Evolutionary conservation across 2,329 filamentous ascomycete genomes (phyloP).

Genomic region (Aspergillus sp.): DNA sequence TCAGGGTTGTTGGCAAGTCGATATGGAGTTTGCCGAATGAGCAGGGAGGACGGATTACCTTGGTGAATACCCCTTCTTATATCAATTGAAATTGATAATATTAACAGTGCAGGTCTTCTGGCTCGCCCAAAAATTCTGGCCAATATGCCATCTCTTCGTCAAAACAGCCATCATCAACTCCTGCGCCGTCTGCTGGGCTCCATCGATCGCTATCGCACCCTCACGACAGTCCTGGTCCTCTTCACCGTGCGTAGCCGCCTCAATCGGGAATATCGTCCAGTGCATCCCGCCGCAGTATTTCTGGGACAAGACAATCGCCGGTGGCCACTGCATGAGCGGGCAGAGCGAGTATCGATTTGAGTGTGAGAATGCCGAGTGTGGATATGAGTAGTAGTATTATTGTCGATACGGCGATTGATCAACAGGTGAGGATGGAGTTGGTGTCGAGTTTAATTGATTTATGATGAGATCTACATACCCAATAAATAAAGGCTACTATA

Average conservation of each 20-base stretch:
- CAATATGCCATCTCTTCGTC: constrained; percentile 5
- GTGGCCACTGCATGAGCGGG: constrained; percentile 6
- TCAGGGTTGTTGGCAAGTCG: constrained; percentile 6
- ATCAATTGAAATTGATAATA: too few species aligned
- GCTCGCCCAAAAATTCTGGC: constrained; percentile 12
- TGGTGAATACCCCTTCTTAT: constrained; percentile 1
- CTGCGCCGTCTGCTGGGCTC: constrained; percentile 7
- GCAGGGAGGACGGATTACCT: constrained; percentile 5
- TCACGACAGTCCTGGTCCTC: constrained; percentile 4
- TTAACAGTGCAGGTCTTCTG: constrained; percentile 1
- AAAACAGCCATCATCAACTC: constrained; percentile 9
- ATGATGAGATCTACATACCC: too few species aligned
- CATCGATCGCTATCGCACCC: not conserved
- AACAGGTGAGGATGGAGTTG: too few species aligned
- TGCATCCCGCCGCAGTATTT: constrained; percentile 8
- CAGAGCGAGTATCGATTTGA: not conserved
- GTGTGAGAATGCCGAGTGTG: too few species aligned
- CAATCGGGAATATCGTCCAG: constrained; percentile 10
- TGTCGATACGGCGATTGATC: too few species aligned
- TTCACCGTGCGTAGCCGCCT: constrained; percentile 4
- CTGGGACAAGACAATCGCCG: constrained; percentile 3
- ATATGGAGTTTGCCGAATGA: constrained; percentile 1
- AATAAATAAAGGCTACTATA: too few species aligned
- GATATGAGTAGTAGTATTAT: too few species aligned
- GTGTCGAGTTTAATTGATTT: too few species aligned